phyloP scores from a whole-genome alignment of 2,329 filamentous ascomycete genomes.

The Verticillium nubilum region DNA sequence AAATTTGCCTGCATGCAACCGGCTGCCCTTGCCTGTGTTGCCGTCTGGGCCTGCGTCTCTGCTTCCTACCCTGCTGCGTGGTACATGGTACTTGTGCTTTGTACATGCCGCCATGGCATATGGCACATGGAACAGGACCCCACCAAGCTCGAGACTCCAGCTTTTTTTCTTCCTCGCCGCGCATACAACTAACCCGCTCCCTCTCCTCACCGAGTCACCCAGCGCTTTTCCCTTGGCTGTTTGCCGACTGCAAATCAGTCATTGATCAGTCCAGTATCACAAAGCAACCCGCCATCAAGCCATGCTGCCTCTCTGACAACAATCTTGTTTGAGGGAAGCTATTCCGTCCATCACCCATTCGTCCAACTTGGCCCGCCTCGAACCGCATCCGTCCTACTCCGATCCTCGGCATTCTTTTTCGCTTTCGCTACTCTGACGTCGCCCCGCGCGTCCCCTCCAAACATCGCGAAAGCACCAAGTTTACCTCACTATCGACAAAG shows the following conservation, averaged over 20 bases:
- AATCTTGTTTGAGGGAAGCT: neutral
- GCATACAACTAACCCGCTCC: neutral
- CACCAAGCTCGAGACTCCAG: neutral
- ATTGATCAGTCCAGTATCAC: neutral
- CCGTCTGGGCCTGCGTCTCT: neutral
- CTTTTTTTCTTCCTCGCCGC: neutral
- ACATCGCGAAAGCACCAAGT: neutral
- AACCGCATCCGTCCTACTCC: conserved; percentile 5
- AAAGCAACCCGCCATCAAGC: neutral
- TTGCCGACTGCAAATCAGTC: neutral
- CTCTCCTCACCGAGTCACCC: neutral
- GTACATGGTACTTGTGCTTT: neutral
- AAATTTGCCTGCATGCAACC: neutral
- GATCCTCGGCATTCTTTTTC: conserved; percentile 13
- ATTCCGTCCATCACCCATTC: neutral
- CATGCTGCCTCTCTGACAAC: conserved; percentile 1
- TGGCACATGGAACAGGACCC: neutral
- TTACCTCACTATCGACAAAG: neutral
- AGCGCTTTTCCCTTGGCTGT: neutral
- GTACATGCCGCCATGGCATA: neutral
- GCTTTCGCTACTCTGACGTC: neutral
- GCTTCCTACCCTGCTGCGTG: neutral
- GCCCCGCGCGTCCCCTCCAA: neutral
- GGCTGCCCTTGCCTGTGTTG: neutral
- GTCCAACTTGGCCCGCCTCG: neutral